Evolutionary conservation across 176 grass and related monocot species (phyloP), one percentile per base, ranked within the genome.

Genomic region (Aegilops longissima): DNA sequence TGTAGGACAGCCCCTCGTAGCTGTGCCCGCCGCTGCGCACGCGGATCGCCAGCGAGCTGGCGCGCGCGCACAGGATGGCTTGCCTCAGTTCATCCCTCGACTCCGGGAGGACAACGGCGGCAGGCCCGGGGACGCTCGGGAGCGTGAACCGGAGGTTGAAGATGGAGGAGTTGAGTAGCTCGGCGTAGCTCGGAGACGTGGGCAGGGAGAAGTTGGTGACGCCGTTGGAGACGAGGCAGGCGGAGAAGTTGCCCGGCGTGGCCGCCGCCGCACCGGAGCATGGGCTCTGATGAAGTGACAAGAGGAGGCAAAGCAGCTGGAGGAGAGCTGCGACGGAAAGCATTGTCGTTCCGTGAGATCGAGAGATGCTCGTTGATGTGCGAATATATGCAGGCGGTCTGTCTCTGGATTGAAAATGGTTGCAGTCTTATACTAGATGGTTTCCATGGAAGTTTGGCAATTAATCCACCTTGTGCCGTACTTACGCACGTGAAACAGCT

Each of bases 1-100:
- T 93, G 91, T 97, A 97, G 1, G 93, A 93, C 18, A 93, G 74
- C 7, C 95, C 95, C 80, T 95, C 93, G 33, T 93, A 95, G 87
- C 91, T 95, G 64, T 97, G 93, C 2, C 91, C 93, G 30, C 93
- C 93, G 61, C 91, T 93, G 34, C 91, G 76, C 14, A 93, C 83
- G 16, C 93, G 90, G 77, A 97, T 92, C 35, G 87, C 90, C 8
- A 93, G 69, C 21, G 69, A 86, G 23, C 23, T 38, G 2, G 0
- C 0, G 2, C 87, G 68, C 0, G 88, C 76, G 31, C 95, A 95
- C 1, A 87, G 18, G 5, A 95, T 9, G 35, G 89, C 21, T 4
- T 14, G n/a, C 40, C 12, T 82, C 68, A 97, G 77, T 0, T 86
- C 84, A 0, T 75, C 49, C 82, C 52, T 78, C 1, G 90, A 81